Conservation (phyloP, 306 rosid species). For the Gastrolobium villosum region DNA sequence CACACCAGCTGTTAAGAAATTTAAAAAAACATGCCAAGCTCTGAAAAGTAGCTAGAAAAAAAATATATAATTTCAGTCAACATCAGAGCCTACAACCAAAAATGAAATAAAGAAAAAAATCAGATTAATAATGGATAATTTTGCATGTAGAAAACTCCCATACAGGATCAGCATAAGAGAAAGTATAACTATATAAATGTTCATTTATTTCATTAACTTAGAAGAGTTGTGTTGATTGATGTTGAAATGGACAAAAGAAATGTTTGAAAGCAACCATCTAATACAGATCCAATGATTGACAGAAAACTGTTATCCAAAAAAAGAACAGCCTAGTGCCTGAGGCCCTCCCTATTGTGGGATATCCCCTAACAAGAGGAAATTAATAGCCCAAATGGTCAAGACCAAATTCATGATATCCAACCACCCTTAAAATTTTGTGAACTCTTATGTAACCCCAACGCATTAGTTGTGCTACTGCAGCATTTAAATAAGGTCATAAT, state of each 20-base stretch:
- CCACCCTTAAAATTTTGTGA: not conserved
- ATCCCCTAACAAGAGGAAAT: not conserved
- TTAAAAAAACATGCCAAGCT: not conserved
- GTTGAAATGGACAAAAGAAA: not conserved
- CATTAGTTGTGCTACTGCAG: not conserved
- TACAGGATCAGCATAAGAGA: not conserved
- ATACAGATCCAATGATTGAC: not conserved
- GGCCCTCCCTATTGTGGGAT: no score
- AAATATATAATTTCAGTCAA: no score
- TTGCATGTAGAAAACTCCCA: not conserved
- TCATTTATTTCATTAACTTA: no score
- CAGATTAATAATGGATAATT: not conserved
- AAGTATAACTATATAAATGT: no score
- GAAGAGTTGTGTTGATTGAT: not conserved
- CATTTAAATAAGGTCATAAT: not conserved
- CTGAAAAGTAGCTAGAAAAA: not conserved
- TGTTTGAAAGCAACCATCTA: not conserved
- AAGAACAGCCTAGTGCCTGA: not conserved
- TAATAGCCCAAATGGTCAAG: not conserved
- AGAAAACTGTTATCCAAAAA: not conserved
- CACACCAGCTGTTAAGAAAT: not conserved
- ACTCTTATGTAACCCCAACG: not conserved
- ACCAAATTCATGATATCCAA: not conserved
- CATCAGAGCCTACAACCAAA: no score
- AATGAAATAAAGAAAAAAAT: no score